Percentiles rank a stretch among this genome's conserved stretches.
These are phyloP conservation scores for Verticillium nubilum DNA, from an alignment of 2,329 filamentous ascomycete genomes.

Conservation along the genomic window DNA sequence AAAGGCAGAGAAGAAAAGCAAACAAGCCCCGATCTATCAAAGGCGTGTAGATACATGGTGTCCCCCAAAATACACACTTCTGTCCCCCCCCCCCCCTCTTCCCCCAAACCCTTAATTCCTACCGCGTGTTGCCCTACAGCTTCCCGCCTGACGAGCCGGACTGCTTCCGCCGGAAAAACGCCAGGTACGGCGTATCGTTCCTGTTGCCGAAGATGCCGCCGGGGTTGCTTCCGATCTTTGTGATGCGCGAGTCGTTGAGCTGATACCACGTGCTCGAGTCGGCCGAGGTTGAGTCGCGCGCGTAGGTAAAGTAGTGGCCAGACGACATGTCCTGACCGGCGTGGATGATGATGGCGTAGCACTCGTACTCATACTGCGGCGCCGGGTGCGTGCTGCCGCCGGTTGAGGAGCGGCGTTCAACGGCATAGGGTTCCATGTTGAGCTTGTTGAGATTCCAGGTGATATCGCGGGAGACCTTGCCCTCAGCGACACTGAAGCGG, in stretches of 20 bases:
- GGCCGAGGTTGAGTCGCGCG: slow-evolving; percentile 48
- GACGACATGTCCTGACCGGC: slow-evolving; percentile 59
- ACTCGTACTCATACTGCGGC: slow-evolving; percentile 64
- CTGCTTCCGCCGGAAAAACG: slow-evolving; percentile 38
- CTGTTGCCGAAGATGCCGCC: slow-evolving; percentile 26
- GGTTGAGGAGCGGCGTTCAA: slow-evolving; percentile 22
- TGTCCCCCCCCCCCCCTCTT: background rate
- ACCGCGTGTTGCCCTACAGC: background rate
- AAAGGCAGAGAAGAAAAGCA: background rate
- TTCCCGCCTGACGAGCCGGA: background rate
- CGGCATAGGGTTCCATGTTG: slow-evolving; percentile 39
- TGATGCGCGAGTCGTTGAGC: slow-evolving; percentile 41
- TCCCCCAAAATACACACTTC: background rate
- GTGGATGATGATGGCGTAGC: slow-evolving; percentile 81
- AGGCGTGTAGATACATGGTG: background rate
- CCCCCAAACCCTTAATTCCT: too few species aligned
- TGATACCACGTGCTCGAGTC: slow-evolving; percentile 41
- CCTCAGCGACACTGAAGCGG: slow-evolving; percentile 32
- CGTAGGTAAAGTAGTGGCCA: slow-evolving; percentile 76
- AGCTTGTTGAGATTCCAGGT: slow-evolving; percentile 72
- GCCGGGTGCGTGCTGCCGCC: slow-evolving; percentile 16
- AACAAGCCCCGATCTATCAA: background rate
- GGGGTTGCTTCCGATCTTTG: slow-evolving; percentile 19
- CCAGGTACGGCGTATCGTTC: slow-evolving; percentile 39
- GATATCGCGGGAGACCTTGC: slow-evolving; percentile 67